Base-by-base conservation (phyloP, 169 alveolate species). In the Plasmodium vinckei region DNA sequence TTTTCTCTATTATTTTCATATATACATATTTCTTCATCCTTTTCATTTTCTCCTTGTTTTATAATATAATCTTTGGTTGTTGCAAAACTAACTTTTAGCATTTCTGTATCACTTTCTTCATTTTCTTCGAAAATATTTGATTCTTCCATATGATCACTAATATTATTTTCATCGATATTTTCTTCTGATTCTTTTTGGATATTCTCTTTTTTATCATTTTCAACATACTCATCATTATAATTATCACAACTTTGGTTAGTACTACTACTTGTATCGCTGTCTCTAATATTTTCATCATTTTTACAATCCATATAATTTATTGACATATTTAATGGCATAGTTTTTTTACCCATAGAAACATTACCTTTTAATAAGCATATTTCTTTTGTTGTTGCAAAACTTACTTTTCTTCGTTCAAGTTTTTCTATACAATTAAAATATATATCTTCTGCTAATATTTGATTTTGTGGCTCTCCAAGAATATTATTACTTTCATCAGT, bases 351-450 rank as follows among this genome's bases (percentile, higher is more conserved):
- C 47, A 82, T 56, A n/a, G 90, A 46, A 7, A 47, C 19, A 39
- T 71, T 46, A 54, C 68, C 75, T 53, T 65, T 71, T 46, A 82
- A 65, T 47, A 82, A 60, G 15, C 69, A 68, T 42, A 82, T 67
- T 47, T 82, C 90, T 60, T 82, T 82, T 44, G 77, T 82, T 17
- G 84, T 67, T 19, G 90, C 90, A 67, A 82, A 82, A 17, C 90
- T 82, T 46, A 82, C 90, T 33, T 82, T 82, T 21, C 90, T 67
- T 9, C 90, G 19, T 61, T 67, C 64, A n/a, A 61, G 19, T 68
- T 82, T 82, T 82, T 82, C 90, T 67, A 49, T 61, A 63, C 64
- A 54, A 3, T 25, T 63, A 10, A 17, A 33, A 33, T 73, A 27
- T 33, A 33, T 33, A n/a, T 73, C 72, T 21, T 57, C 65, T n/a